Evolutionary conservation across 805 yeast genomes (phyloP).

Genomic region (Candida succiphila): DNA sequence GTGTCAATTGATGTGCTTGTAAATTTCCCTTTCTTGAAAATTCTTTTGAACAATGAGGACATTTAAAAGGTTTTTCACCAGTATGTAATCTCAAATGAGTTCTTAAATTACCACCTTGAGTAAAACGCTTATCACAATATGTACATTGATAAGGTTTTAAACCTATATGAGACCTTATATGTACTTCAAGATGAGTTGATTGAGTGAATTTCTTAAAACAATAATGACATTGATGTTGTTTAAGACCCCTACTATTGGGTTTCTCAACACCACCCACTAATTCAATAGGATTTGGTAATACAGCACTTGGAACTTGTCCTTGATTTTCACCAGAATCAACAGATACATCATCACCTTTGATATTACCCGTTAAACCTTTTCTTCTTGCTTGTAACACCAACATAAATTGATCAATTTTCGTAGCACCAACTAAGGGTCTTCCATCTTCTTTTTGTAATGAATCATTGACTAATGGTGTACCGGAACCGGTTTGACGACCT

Average conservation of each 20-base stretch:
- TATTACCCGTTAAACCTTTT: slow-evolving; percentile 58
- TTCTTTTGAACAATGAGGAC: slow-evolving; percentile 64
- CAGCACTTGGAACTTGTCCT: slow-evolving; percentile 15
- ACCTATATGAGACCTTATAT: slow-evolving; percentile 80
- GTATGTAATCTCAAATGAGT: slow-evolving; percentile 84
- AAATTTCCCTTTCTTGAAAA: slow-evolving; percentile 89
- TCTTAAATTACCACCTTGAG: slow-evolving; percentile 84
- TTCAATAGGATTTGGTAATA: slow-evolving; percentile 49
- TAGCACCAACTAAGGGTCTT: slow-evolving; percentile 69
- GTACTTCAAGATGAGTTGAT: slow-evolving; percentile 87
- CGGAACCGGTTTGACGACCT: slow-evolving; percentile 2
- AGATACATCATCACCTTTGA: slow-evolving; percentile 62
- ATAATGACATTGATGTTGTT: slow-evolving; percentile 62
- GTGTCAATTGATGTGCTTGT: slow-evolving; percentile 81
- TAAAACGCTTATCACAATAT: slow-evolving; percentile 70
- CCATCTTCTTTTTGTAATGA: slow-evolving; percentile 47
- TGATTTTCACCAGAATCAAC: slow-evolving; percentile 40
- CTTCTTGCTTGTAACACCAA: slow-evolving; percentile 82
- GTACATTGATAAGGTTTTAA: slow-evolving; percentile 74
- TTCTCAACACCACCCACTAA: slow-evolving; percentile 77
- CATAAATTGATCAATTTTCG: slow-evolving; percentile 88
- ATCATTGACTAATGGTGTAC: slow-evolving; percentile 38
- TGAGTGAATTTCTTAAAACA: slow-evolving; percentile 80
- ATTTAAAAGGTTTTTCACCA: slow-evolving; percentile 83
- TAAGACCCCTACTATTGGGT: slow-evolving; percentile 33